These are phyloP conservation scores for Stephanocyclus meneghinianus DNA, from an alignment of 352 stramenopile genomes.

Conservation along the genomic window DNA sequence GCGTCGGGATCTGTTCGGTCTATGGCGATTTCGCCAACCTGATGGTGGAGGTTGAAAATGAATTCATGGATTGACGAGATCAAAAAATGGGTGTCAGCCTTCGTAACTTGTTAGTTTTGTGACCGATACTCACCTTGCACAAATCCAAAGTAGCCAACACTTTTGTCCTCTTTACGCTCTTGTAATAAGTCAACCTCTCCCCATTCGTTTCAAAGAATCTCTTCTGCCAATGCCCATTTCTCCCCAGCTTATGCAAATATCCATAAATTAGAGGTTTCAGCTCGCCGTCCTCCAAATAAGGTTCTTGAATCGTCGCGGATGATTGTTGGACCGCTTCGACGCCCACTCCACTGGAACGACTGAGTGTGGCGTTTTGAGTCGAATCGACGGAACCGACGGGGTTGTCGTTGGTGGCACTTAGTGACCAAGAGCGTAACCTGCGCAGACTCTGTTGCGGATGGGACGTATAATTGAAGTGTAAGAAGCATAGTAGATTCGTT, in stretches of 20 bases:
- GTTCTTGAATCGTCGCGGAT: constrained; percentile 20
- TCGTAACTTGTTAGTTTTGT: background rate
- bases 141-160: constrained; percentile 81
- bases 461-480: background rate
- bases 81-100: no score
- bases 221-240: constrained; percentile 90
- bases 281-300: constrained; percentile 45
- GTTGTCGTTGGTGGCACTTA: constrained; percentile 27
- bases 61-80: background rate
- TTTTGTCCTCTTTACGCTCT: constrained; percentile 89
- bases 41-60: constrained; percentile 3
- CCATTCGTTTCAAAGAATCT: constrained; percentile 98
- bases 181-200: constrained; percentile 98
- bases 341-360: background rate
- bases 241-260: constrained; percentile 81
- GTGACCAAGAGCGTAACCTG: constrained; percentile 52
- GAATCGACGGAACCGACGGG: constrained; percentile 41
- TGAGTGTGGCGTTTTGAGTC: constrained; percentile 41
- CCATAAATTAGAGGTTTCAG: constrained; percentile 75
- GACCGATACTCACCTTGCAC: constrained; percentile 42
- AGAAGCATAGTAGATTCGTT: background rate
- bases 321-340: background rate
- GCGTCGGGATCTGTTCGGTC: constrained; percentile 61
- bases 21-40: constrained; percentile 68
- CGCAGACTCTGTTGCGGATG: constrained; percentile 24